Evolutionary conservation across 1,139 yeast species (phyloP).

Genomic region (Taphrina pruni): DNA sequence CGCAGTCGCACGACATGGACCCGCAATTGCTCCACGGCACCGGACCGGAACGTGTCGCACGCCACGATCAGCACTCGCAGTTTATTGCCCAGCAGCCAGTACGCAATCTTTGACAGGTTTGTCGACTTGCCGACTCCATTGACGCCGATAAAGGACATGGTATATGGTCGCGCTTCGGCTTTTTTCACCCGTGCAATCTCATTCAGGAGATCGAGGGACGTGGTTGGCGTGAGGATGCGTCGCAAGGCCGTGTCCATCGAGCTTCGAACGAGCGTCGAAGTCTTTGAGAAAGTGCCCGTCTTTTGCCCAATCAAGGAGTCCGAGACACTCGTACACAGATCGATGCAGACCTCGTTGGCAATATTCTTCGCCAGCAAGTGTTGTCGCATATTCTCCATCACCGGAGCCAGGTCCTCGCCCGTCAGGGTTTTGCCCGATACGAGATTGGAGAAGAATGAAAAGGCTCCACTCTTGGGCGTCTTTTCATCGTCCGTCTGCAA

Average conservation of each 20-base stretch:
- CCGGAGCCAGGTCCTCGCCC: slow-evolving; percentile 56
- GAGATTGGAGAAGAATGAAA: slow-evolving; percentile 63
- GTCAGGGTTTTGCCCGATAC: slow-evolving; percentile 63
- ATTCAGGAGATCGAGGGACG: slow-evolving; percentile 83
- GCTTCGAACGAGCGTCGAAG: slow-evolving; percentile 64
- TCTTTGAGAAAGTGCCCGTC: slow-evolving; percentile 69
- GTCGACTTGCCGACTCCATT: slow-evolving; percentile 99
- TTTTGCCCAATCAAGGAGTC: slow-evolving; percentile 67
- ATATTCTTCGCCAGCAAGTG: slow-evolving; percentile 61
- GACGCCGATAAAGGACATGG: slow-evolving; percentile 95
- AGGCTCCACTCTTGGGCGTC: slow-evolving; percentile 50
- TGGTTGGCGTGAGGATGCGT: slow-evolving; percentile 86
- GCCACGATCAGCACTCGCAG: slow-evolving; percentile 89
- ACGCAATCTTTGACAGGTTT: slow-evolving; percentile 89
- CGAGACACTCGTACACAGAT: slow-evolving; percentile 64
- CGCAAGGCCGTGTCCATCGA: slow-evolving; percentile 78
- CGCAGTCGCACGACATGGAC: slow-evolving; percentile 88
- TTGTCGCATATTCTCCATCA: slow-evolving; percentile 56
- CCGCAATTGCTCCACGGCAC: slow-evolving; percentile 94
- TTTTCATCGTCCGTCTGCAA: slow-evolving; percentile 30
- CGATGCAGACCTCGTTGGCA: slow-evolving; percentile 64
- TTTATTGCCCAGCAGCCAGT: slow-evolving; percentile 91
- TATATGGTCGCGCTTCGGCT: slow-evolving; percentile 65
- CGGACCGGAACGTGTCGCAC: slow-evolving; percentile 96
- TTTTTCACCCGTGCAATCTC: slow-evolving; percentile 67